Percentiles rank a stretch among this genome's conserved stretches.
phyloP scores from a whole-genome alignment of 2,329 filamentous ascomycete species.

The Dryadomyces quercivorus region DNA sequence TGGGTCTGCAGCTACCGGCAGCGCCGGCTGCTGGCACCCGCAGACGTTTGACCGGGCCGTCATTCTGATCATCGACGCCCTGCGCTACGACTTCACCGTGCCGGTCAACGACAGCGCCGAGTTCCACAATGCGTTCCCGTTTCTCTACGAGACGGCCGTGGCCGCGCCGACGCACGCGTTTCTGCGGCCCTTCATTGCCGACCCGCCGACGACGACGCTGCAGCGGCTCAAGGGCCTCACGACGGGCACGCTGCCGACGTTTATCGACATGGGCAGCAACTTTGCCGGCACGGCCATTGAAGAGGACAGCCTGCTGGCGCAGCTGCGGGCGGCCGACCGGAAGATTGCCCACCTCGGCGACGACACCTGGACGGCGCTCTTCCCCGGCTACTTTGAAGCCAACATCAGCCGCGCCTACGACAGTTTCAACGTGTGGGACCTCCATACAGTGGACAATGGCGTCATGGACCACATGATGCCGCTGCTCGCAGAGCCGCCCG shows the following conservation, averaged over 20 bases:
- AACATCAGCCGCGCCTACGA: conserved; percentile 84
- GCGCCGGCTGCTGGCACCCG: conserved; percentile 83
- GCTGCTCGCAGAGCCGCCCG: conserved; percentile 52
- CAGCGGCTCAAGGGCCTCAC: conserved; percentile 89
- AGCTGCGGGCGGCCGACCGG: conserved; percentile 53
- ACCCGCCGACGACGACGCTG: conserved; percentile 86
- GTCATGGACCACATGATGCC: conserved; percentile 87
- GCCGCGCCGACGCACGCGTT: conserved; percentile 71
- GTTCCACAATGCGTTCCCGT: conserved; percentile 80
- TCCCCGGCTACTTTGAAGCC: conserved; percentile 83
- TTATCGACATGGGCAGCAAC: conserved; percentile 86
- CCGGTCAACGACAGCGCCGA: conserved; percentile 49
- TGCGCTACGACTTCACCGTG: conserved; percentile 94
- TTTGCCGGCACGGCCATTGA: conserved; percentile 93
- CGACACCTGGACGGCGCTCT: conserved; percentile 90
- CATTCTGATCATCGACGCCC: conserved; percentile 79
- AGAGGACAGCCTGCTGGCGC: conserved; percentile 67
- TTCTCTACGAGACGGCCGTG: conserved; percentile 72
- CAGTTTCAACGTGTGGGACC: conserved; percentile 96
- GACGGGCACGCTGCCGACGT: conserved; percentile 88
- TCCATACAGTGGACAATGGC: conserved; percentile 93
- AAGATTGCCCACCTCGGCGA: conserved; percentile 90
- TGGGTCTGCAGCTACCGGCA: conserved; percentile 26
- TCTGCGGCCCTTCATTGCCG: conserved; percentile 87
- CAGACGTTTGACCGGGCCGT: conserved; percentile 88